Evolutionary conservation across 2,329 filamentous ascomycete species (phyloP), one percentile per base, ranked within the genome.

Genomic region (Scytalidium lignicola): DNA sequence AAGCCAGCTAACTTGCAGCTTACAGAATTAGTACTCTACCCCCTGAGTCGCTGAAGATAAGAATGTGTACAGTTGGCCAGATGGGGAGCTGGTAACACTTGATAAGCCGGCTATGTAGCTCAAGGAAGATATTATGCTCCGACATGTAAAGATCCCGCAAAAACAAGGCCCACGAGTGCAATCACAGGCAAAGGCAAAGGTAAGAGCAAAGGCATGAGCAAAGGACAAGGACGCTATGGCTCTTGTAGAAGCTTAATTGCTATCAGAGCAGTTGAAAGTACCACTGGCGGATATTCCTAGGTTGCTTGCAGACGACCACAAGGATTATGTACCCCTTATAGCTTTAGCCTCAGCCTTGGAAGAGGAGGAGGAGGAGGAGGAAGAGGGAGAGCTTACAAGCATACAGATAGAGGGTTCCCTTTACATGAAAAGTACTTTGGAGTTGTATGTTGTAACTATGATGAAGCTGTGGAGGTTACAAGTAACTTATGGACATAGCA

Each of bases 391-490:
- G 37, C 20, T 3, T 10, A 23, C 9, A 17, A 41, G 2, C 6
- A 40, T 8, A 19, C 40, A 40, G 2, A 21, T 2, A 13, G 47
- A 43, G 40, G 41, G 41, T 19, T 3, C 29, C 18, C 19, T 49
- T 7, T 23, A 44, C n/a, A 23, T 20, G 3, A 44, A 44, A 19
- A 29, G 26, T 19, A 49, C 41, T 4, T 13, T 49, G 1, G 41
- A 49, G 7, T 26, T 17, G n/a, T 49, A 49, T 22, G n/a, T 49
- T 29, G 41, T 41, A 13, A 41, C 47, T 29, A 41, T 49, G 4
- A 44, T 44, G 3, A 28, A 49, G 42, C 41, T 49, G 15, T 49
- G 10, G 41, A 40, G 29, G 41, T 8, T 44, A 3, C 3, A 49
- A 40, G 41, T 44, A 17, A 28, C 41, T 19, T 26, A 47, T 22